Conservation (phyloP, 148 eudicot genomes). For the Simmondsia chinensis region DNA sequence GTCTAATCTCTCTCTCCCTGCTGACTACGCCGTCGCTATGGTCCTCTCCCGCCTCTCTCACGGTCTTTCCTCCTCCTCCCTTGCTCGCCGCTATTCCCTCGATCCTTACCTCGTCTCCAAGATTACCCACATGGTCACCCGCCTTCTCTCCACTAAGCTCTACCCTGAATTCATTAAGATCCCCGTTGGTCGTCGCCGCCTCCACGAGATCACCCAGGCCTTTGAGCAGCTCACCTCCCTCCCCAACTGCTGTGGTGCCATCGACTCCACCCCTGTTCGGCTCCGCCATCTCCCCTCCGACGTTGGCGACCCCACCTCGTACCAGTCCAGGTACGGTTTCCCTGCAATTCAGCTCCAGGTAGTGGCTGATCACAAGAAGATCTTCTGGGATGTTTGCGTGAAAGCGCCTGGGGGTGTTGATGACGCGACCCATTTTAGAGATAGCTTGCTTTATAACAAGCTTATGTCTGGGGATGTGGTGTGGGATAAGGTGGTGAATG, state of each 20-base stretch:
- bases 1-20: constrained; percentile 73
- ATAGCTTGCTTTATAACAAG: constrained; percentile 66
- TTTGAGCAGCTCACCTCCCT: constrained; percentile 60
- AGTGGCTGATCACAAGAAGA: constrained; percentile 85
- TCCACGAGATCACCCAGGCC: constrained; percentile 55
- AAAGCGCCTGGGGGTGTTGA: constrained; percentile 80
- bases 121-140: constrained; percentile 92
- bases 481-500: constrained; percentile 78
- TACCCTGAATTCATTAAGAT: constrained; percentile 86
- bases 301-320: constrained; percentile 23
- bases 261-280: constrained; percentile 44
- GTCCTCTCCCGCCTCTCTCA: constrained; percentile 70
- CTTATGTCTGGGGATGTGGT: constrained; percentile 73
- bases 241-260: constrained; percentile 75
- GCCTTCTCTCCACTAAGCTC: constrained; percentile 73
- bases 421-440: constrained; percentile 82
- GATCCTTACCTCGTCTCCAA: constrained; percentile 86
- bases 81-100: constrained; percentile 58
- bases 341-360: constrained; percentile 75
- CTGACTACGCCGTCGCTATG: constrained; percentile 94
- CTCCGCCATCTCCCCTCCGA: constrained; percentile 28
- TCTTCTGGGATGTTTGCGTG: constrained; percentile 96
- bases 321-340: constrained; percentile 32
- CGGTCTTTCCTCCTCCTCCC: constrained; percentile 48
- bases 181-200: constrained; percentile 60